These are phyloP conservation scores for Cystofilobasidium capitatum DNA, from an alignment of 768 basidiomycete species.

Conservation along the genomic window DNA sequence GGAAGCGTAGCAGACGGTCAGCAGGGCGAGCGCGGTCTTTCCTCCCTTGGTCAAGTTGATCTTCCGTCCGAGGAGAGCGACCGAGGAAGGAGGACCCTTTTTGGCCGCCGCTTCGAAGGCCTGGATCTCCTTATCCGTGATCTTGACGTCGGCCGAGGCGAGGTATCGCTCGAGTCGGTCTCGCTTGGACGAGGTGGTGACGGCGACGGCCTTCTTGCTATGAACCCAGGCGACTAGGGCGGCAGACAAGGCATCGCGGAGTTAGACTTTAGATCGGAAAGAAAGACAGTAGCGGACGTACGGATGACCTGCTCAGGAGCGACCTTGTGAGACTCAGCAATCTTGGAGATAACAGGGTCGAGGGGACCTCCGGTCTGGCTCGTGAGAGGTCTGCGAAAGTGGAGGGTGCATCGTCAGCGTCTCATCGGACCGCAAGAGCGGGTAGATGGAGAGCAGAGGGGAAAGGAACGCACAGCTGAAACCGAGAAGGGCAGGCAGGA, in stretches of 20 bases:
- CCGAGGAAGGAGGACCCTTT: conserved; percentile 29
- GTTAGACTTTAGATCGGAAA: neutral
- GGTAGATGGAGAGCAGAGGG: neutral
- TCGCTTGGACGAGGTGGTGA: conserved; percentile 45
- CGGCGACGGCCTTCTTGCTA: conserved; percentile 48
- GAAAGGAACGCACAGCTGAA: neutral
- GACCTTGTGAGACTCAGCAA: conserved; percentile 50
- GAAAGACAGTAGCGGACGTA: neutral
- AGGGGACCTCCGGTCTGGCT: conserved; percentile 55
- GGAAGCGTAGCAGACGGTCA: neutral
- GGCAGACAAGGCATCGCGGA: neutral
- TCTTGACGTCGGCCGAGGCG: conserved; percentile 51
- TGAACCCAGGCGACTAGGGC: conserved; percentile 53
- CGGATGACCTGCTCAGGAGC: conserved; percentile 54
- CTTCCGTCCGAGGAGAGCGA: neutral
- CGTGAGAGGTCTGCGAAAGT: conserved; percentile 50
- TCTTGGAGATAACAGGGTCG: conserved; percentile 48
- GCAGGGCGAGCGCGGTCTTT: neutral
- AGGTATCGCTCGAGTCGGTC: conserved; percentile 60
- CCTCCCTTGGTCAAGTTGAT: neutral
- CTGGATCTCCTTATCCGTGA: conserved; percentile 37
- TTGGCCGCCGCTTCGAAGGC: conserved; percentile 39
- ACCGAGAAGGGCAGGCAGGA: neutral
- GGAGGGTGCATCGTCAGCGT: neutral
- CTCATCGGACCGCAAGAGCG: neutral